Evolutionary conservation across 108 stramenopile species (phyloP).

Genomic region (Skeletonema potamos): DNA sequence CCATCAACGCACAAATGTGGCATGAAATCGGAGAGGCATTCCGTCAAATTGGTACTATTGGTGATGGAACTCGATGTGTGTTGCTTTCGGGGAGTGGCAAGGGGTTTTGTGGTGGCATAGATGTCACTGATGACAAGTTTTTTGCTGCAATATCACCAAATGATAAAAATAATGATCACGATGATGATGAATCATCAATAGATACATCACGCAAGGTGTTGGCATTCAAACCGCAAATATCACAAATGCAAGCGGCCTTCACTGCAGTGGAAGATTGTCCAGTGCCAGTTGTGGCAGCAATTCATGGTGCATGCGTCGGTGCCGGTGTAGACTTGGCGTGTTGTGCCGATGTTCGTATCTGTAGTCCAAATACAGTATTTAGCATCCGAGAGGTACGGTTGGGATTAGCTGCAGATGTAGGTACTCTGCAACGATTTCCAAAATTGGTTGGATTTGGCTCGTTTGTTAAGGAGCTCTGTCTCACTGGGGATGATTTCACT

Average conservation of each 20-base stretch:
- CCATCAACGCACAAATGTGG: constrained; percentile 74
- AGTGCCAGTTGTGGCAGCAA: constrained; percentile 76
- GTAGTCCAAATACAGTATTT: constrained; percentile 54
- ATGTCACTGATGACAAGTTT: constrained; percentile 58
- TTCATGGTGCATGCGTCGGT: constrained; percentile 77
- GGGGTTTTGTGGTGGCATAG: constrained; percentile 77
- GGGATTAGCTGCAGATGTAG: constrained; percentile 81
- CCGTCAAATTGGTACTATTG: constrained; percentile 42
- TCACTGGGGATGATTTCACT: constrained; percentile 68
- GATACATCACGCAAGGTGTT: constrained; percentile 67
- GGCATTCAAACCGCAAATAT: constrained; percentile 64
- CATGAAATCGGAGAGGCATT: constrained; percentile 72
- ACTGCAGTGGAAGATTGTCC: constrained; percentile 75
- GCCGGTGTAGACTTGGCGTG: constrained; percentile 72
- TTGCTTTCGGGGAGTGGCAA: constrained; percentile 63
- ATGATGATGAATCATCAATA: constrained; percentile 3
- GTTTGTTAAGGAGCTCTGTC: constrained; percentile 64
- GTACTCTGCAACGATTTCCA: constrained; percentile 77
- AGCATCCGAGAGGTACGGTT: constrained; percentile 67
- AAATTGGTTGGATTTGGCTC: constrained; percentile 72
- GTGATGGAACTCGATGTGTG: constrained; percentile 67
- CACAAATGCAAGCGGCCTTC: constrained; percentile 74
- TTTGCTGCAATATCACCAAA: constrained; percentile 22
- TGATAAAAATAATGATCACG: constrained; percentile 1
- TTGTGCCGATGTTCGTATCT: constrained; percentile 70